Evolutionary conservation across 2,329 filamentous ascomycete genomes (phyloP), one percentile per base, ranked within the genome.

Genomic region (Neobulgaria alba): DNA sequence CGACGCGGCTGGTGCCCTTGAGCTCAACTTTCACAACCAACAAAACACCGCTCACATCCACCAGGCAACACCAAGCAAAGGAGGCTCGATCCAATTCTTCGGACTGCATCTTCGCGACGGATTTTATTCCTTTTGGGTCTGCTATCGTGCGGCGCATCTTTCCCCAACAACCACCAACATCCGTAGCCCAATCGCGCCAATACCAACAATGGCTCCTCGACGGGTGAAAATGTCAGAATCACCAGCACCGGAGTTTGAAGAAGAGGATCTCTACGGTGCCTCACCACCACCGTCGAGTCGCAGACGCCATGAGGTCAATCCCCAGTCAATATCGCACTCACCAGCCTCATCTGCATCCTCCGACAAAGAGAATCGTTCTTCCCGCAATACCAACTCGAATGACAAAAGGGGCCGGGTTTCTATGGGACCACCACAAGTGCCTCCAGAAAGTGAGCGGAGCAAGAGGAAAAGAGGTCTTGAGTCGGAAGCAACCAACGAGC

Each of bases 301-400:
- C 23, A 44, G 41, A 39, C 41, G 14, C n/a, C 39, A 26, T 21
- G 46, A 45, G 39, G 45, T 23, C 21, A 30, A 36, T 10, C 34
- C 42, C 29, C 31, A 36, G 5, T 49, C 52, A 17, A 44, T 50
- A 31, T 57, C 57, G 33, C 52, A 54, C 17, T 57, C 62, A 8
- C 61, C 67, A 14, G 52, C 59, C 8, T 52, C 54, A 7, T 59
- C 57, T 10, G 45, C 45, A 26, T 63, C 57, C 1, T 72, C 70
- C 4, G 69, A 73, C 49, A 73, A 72, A 51, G 70, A 73, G 44
- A 73, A 73, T 46, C 53, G 47, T 4, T 45, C 51, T 17, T 47
- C 47, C n/a, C 45, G 48, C 46, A n/a, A n/a, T n/a, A 26, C 7
- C 7, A 32, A 40, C 38, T 47, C 50, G 12, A 50, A 55, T 17